A percentile compares a stretch with the other conserved stretches of the same genome.
Conservation (phyloP, 140 eudicot genomes). For the Cichorium intybus region DNA sequence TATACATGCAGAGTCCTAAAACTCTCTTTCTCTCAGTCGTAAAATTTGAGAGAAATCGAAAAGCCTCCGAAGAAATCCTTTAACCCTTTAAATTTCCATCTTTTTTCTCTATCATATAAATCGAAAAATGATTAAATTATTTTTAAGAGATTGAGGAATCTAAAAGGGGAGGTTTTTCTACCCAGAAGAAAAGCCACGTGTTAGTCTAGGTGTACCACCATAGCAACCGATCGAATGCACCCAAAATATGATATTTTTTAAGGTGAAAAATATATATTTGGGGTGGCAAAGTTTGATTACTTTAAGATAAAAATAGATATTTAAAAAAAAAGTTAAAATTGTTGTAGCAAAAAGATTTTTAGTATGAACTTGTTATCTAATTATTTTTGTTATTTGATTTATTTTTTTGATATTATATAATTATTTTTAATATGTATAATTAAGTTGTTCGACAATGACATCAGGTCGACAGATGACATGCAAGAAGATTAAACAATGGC, state of each 20-base stretch:
- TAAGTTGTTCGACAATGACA: too few species aligned
- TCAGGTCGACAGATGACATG: too few species aligned
- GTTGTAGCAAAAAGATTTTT: too few species aligned
- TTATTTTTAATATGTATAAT: too few species aligned
- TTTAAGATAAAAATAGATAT: too few species aligned
- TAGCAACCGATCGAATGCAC: conserved; percentile 23
- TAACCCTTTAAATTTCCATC: neutral
- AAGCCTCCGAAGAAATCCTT: conserved; percentile 18
- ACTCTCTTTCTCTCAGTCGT: conserved; percentile 14
- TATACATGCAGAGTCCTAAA: conserved; percentile 30
- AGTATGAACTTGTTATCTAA: too few species aligned
- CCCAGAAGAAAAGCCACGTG: conserved; percentile 36
- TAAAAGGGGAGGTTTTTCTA: conserved; percentile 28
- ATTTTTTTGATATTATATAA: too few species aligned
- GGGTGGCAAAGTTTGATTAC: neutral
- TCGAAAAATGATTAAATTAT: neutral
- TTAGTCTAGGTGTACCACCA: conserved; percentile 18
- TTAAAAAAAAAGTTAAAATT: too few species aligned
- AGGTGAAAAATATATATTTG: neutral
- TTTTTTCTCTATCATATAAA: conserved; percentile 4
- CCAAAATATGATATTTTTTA: neutral
- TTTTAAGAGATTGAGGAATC: conserved; percentile 14
- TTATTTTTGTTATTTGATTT: too few species aligned
- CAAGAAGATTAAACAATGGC: too few species aligned
- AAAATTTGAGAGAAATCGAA: conserved; percentile 31